Percentiles rank a stretch among this genome's conserved stretches.
phyloP scores from a whole-genome alignment of 768 basidiomycete species.

The Russula sp. region DNA sequence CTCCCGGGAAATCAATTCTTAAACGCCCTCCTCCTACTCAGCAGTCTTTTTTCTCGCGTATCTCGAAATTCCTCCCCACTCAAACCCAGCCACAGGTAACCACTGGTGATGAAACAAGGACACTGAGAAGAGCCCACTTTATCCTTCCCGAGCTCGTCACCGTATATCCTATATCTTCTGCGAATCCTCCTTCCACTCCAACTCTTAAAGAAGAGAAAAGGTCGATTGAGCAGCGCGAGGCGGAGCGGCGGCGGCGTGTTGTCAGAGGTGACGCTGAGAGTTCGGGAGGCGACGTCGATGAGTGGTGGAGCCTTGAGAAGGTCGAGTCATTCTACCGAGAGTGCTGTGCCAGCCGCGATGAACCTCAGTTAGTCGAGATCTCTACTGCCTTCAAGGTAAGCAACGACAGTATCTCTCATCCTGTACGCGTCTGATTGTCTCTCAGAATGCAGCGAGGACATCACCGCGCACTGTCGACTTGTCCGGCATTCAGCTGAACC shows the following conservation, averaged over 20 bases:
- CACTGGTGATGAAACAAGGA: conserved; percentile 48
- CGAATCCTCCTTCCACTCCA: conserved; percentile 80
- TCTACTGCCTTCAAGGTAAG: conserved; percentile 67
- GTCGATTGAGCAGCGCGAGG: conserved; percentile 73
- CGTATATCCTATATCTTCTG: conserved; percentile 84
- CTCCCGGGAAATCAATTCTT: conserved; percentile 77
- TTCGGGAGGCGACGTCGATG: conserved; percentile 39
- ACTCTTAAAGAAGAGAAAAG: conserved; percentile 77
- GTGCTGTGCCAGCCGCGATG: conserved; percentile 76
- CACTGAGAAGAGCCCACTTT: conserved; percentile 87
- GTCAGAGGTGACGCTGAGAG: conserved; percentile 52
- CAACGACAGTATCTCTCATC: background rate
- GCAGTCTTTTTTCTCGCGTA: conserved; percentile 66
- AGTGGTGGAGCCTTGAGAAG: conserved; percentile 84
- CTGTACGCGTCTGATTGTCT: conserved; percentile 16
- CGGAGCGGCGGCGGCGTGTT: conserved; percentile 62
- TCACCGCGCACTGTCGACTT: conserved; percentile 73
- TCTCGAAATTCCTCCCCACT: conserved; percentile 70
- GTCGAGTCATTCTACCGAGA: conserved; percentile 86
- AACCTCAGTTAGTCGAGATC: conserved; percentile 61
- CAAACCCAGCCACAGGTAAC: conserved; percentile 37
- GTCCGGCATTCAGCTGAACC: conserved; percentile 73
- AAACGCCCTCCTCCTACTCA: conserved; percentile 71
- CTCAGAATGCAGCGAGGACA: conserved; percentile 50
- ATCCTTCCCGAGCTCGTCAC: conserved; percentile 82